phyloP scores from a whole-genome alignment of 2,329 filamentous ascomycete species.

The Elsinoe australis region DNA sequence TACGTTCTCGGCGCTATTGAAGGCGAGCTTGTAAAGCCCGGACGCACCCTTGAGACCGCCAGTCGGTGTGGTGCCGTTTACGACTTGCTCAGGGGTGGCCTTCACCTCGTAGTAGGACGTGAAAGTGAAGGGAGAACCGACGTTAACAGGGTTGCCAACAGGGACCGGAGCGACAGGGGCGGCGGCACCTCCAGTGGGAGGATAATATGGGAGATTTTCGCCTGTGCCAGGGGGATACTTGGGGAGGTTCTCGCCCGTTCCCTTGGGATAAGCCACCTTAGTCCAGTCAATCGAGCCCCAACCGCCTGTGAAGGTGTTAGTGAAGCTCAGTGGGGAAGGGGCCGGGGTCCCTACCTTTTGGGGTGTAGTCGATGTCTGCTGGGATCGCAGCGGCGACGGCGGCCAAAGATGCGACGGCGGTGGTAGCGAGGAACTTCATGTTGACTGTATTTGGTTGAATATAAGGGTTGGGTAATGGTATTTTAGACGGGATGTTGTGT shows the following conservation, averaged over 20 bases:
- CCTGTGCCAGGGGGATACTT: slow-evolving; percentile 1
- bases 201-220: not conserved
- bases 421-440: slow-evolving; percentile 19
- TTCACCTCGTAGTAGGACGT: slow-evolving; percentile 44
- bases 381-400: slow-evolving; percentile 16
- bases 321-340: too few relatives aligned
- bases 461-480: too few relatives aligned
- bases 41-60: slow-evolving; percentile 40
- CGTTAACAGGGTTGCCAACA: not conserved
- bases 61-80: slow-evolving; percentile 26
- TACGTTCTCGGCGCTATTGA: slow-evolving; percentile 41
- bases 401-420: slow-evolving; percentile 15
- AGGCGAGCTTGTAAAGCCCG: slow-evolving; percentile 47
- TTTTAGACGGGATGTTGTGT: too few relatives aligned
- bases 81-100: slow-evolving; percentile 45
- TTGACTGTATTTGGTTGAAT: slow-evolving; percentile 6
- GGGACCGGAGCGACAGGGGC: too few relatives aligned
- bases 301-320: not conserved
- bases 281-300: slow-evolving; percentile 15
- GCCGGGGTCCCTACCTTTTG: slow-evolving; percentile 7
- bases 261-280: slow-evolving; percentile 17
- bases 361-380: slow-evolving; percentile 14
- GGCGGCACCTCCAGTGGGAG: slow-evolving; percentile 13
- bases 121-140: slow-evolving; percentile 30
- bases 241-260: slow-evolving; percentile 17